Evolutionary conservation across 2,329 filamentous ascomycete species (phyloP).

Genomic region (Endothia cerciana): DNA sequence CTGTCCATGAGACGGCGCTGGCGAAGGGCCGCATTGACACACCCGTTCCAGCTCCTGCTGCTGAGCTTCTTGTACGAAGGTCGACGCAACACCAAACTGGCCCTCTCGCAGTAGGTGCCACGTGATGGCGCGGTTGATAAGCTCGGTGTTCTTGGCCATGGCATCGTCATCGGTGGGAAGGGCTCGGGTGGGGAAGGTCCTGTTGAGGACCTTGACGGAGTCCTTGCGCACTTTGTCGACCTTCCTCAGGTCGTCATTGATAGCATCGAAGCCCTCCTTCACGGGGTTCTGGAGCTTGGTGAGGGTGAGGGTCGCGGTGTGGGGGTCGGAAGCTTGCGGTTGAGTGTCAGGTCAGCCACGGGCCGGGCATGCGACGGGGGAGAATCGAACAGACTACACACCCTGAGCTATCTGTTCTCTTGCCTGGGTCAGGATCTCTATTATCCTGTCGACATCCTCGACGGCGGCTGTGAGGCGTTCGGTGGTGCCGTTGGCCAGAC

Average conservation of each 20-base stretch:
- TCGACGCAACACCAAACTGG: constrained; percentile 84
- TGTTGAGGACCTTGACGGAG: constrained; percentile 84
- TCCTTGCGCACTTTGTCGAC: constrained; percentile 81
- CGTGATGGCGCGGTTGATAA: constrained; percentile 91
- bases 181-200: constrained; percentile 58
- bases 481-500: constrained; percentile 62
- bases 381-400: constrained; percentile 40
- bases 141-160: constrained; percentile 71
- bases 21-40: background rate
- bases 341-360: constrained; percentile 21
- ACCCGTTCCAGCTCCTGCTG: constrained; percentile 32
- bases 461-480: constrained; percentile 73
- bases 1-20: background rate
- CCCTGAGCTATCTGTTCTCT: constrained; percentile 74
- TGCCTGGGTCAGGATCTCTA: constrained; percentile 75
- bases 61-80: constrained; percentile 76
- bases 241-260: constrained; percentile 81
- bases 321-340: constrained; percentile 59
- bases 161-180: constrained; percentile 81
- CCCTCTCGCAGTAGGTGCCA: constrained; percentile 97
- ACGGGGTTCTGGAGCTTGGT: constrained; percentile 86
- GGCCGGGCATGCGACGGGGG: background rate
- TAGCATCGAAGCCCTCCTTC: constrained; percentile 77
- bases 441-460: constrained; percentile 79
- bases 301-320: constrained; percentile 72